Evolutionary conservation across 306 rosid species (phyloP).

Genomic region (Alnus glutinosa): DNA sequence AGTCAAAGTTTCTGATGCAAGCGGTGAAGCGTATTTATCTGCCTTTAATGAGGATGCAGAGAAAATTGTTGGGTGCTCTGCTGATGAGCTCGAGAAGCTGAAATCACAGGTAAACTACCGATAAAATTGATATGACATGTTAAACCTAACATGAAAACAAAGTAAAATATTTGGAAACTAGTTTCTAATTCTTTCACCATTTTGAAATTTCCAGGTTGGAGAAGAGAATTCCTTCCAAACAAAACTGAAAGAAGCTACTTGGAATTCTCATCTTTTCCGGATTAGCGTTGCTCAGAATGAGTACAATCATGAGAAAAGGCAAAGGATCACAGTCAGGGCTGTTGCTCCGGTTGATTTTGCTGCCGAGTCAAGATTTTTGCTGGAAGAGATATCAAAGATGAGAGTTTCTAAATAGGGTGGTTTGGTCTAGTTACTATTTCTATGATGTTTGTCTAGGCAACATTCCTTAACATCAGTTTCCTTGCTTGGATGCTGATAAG

Average conservation of each 20-base stretch:
- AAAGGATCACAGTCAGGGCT: constrained; percentile 70
- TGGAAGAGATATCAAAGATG: constrained; percentile 83
- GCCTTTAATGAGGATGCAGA: constrained; percentile 79
- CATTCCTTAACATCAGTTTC: neutral
- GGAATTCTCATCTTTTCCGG: constrained; percentile 81
- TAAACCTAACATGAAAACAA: neutral
- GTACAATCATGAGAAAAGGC: constrained; percentile 79
- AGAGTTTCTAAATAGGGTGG: constrained; percentile 33
- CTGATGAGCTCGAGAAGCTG: constrained; percentile 68
- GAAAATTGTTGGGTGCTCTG: constrained; percentile 76
- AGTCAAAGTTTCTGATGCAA: constrained; percentile 56
- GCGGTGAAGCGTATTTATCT: constrained; percentile 64
- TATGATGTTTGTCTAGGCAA: neutral
- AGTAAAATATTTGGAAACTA: neutral
- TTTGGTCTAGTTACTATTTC: constrained; percentile 13
- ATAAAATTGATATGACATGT: neutral
- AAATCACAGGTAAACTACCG: constrained; percentile 55
- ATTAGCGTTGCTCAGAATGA: constrained; percentile 81
- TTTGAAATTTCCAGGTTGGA: constrained; percentile 45
- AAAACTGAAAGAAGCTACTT: constrained; percentile 75
- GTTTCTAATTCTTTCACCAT: neutral
- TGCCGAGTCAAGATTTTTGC: constrained; percentile 67
- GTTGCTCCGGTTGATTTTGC: constrained; percentile 82
- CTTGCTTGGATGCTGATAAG: neutral
- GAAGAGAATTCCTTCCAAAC: constrained; percentile 52